Percentiles rank a stretch among this genome's conserved stretches.
phyloP scores from a whole-genome alignment of 1,284 basidiomycete genomes.

The Microstroma glucosiphilum region DNA sequence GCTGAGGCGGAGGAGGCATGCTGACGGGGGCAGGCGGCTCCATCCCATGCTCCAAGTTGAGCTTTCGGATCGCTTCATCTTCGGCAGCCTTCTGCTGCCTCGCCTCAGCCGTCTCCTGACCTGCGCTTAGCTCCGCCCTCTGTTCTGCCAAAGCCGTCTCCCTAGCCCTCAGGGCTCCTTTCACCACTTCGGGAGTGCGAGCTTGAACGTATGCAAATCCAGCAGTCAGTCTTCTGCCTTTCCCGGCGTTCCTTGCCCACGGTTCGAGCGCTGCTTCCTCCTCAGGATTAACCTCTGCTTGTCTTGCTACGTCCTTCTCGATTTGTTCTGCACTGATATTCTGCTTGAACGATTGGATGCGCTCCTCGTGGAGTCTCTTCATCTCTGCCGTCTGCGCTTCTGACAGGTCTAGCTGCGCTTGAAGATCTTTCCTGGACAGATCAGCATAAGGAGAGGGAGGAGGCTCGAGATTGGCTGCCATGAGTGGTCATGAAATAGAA shows the following conservation, averaged over 20 bases:
- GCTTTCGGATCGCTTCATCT: neutral
- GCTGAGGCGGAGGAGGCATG: neutral
- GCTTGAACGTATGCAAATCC: neutral
- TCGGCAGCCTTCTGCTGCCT: neutral
- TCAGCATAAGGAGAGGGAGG: neutral
- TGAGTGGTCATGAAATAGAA: neutral
- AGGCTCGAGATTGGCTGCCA: constrained; percentile 2
- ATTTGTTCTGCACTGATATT: neutral
- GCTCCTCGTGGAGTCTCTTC: neutral
- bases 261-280: neutral
- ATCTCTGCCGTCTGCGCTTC: neutral
- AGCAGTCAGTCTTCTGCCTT: neutral
- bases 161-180: neutral
- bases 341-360: neutral
- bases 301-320: neutral
- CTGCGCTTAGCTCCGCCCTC: too few relatives aligned
- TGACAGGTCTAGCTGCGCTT: neutral
- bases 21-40: neutral
- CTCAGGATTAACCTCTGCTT: neutral
- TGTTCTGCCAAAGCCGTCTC: too few relatives aligned
- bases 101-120: too few relatives aligned
- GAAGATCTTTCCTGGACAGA: neutral
- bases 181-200: neutral
- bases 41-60: neutral
- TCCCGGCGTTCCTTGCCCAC: neutral